Conservation (phyloP, 2,329 filamentous ascomycete genomes). For the Cordyceps pruinosa region DNA sequence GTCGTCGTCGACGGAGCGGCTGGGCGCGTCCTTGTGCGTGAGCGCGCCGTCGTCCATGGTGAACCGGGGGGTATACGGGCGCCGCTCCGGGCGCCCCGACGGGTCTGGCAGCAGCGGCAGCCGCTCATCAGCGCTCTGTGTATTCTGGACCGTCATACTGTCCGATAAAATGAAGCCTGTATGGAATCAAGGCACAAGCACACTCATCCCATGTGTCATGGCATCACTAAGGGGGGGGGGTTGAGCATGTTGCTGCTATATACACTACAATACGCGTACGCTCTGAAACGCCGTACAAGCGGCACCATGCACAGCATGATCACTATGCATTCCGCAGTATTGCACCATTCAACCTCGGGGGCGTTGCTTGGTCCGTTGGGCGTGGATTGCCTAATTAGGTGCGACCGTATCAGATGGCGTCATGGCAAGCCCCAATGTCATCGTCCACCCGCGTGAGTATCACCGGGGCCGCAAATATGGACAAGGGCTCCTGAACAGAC, state of each 20-base stretch:
- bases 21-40: conserved; percentile 10
- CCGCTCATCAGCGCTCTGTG: not conserved
- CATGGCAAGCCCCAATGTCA: conserved; percentile 10
- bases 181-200: not conserved
- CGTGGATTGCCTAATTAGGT: conserved; percentile 2
- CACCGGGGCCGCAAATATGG: not conserved
- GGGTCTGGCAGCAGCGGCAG: conserved; percentile 5
- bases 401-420: conserved; percentile 1
- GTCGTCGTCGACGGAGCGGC: conserved; percentile 44
- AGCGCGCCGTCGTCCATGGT: not conserved
- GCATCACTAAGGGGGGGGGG: not conserved
- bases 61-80: not conserved
- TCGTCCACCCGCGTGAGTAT: not conserved
- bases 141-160: not conserved
- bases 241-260: not conserved
- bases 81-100: not conserved
- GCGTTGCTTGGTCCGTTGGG: not conserved
- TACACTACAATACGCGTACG: not conserved
- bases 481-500: not conserved
- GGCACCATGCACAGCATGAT: not conserved
- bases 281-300: not conserved
- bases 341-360: not conserved
- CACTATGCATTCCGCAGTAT: not conserved
- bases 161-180: not conserved
- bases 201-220: not conserved